Base-by-base conservation (phyloP, 495 filamentous ascomycete species). In the Hypoxylon fragiforme region DNA sequence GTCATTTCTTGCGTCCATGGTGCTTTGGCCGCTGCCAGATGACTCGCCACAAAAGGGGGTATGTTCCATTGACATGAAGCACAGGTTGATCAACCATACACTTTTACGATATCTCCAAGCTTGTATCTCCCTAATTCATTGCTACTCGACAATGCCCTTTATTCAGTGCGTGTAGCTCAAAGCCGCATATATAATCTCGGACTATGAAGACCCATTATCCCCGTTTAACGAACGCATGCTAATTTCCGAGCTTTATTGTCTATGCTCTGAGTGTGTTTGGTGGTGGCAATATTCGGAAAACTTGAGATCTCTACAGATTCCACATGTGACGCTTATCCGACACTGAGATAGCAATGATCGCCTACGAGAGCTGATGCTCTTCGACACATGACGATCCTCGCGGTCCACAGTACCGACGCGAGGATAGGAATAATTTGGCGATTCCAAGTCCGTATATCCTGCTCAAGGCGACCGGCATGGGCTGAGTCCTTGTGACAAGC, bases 1-100 rank as follows among this genome's bases (percentile, higher is more conserved):
- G 36, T n/a, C n/a, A 36, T 32, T n/a, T 19, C 30, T 32, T 15
- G 16, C 16, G 22, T 41, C 11, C 14, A 44, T 46, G 21, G 11
- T 3, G 21, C 16, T 47, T 42, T 41, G 15, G 42, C n/a, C 3
- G 12, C 44, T 42, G 26, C 41, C 11, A 54, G 34, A 54, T 38
- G 13, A 22, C 36, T 52, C n/a, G 34, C 40, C 32, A 44, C 47
- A 21, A 35, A 16, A 35, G 4, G 21, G 54, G 19, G 47, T n/a
- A 26, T 15, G 24, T 28, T 19, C n/a, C 43, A 12, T 4, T 13
- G 21, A 12, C 4, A 13, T 26, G 35, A 3, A 37, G 14, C 16
- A 15, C 35, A 54, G 41, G 26, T 43, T 12, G 11, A 30, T 55
- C 26, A n/a, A 34, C 31, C 9, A n/a, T n/a, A n/a, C n/a, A n/a